Conservation (phyloP, 768 basidiomycete species). For the Zangia roseola region DNA sequence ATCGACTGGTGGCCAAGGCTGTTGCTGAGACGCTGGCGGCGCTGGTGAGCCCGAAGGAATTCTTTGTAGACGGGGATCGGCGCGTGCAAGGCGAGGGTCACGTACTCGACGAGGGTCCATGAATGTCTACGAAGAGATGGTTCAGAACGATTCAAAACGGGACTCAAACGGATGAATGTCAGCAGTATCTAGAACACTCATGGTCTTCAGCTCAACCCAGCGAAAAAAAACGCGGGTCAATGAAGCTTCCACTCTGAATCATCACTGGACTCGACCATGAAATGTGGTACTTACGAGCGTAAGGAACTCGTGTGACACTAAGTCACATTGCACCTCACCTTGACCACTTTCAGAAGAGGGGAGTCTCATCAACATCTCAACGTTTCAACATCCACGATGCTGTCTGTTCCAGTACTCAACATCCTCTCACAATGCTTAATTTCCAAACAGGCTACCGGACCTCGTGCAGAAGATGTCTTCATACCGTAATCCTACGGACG, state of each 20-base stretch:
- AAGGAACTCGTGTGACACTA: constrained; percentile 9
- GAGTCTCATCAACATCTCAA: too few species aligned
- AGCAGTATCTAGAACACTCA: constrained; percentile 93
- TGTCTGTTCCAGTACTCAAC: constrained; percentile 5
- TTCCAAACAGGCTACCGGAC: constrained; percentile 1
- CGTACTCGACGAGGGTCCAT: constrained; percentile 84
- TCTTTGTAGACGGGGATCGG: constrained; percentile 62
- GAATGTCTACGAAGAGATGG: constrained; percentile 11
- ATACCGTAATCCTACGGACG: constrained; percentile 16
- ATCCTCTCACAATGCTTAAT: constrained; percentile 1
- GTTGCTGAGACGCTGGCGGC: constrained; percentile 23
- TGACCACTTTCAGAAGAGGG: neutral
- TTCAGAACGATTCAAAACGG: constrained; percentile 16
- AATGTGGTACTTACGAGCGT: constrained; percentile 23
- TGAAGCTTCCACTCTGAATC: constrained; percentile 94
- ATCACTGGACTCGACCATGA: constrained; percentile 42
- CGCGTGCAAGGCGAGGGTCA: constrained; percentile 75
- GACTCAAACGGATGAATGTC: constrained; percentile 41
- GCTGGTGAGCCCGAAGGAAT: constrained; percentile 40
- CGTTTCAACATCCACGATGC: neutral
- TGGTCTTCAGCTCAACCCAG: constrained; percentile 75
- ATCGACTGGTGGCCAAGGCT: constrained; percentile 24
- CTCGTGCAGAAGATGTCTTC: constrained; percentile 20
- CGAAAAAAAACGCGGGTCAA: constrained; percentile 51
- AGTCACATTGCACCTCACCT: constrained; percentile 12